Evolutionary conservation across 306 rosid genomes (phyloP).

Genomic region (Adenanthera pavonina): DNA sequence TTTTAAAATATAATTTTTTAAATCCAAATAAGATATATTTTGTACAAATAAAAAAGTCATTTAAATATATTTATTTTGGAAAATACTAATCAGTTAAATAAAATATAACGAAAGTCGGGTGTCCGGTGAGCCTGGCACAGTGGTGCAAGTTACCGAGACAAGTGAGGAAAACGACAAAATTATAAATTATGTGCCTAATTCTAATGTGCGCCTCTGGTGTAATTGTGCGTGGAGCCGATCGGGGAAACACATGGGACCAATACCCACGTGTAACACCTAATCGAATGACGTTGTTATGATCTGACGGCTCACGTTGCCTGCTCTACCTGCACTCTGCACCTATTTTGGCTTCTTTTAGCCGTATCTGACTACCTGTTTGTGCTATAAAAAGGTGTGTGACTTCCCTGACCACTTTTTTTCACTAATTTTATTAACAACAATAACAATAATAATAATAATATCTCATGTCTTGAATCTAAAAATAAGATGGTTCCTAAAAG

Average conservation of each 20-base stretch:
- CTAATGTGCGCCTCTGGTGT: constrained; percentile 45
- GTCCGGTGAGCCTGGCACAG: constrained; percentile 37
- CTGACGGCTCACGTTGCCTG: constrained; percentile 41
- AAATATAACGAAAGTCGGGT: neutral
- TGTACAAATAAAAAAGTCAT: too few relatives aligned
- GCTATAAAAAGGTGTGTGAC: neutral
- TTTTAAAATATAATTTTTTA: too few relatives aligned
- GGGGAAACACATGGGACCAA: constrained; percentile 43
- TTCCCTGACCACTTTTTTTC: too few relatives aligned
- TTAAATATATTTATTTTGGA: too few relatives aligned
- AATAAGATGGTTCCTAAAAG: neutral
- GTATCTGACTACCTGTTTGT: neutral
- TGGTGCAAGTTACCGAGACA: constrained; percentile 49
- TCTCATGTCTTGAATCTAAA: neutral
- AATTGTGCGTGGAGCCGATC: neutral
- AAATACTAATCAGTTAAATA: too few relatives aligned
- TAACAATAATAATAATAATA: too few relatives aligned
- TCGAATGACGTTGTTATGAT: constrained; percentile 27
- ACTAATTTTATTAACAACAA: too few relatives aligned
- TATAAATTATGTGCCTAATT: neutral
- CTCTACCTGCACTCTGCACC: constrained; percentile 26
- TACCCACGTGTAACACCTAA: constrained; percentile 40
- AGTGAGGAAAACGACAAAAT: constrained; percentile 38
- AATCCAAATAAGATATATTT: too few relatives aligned
- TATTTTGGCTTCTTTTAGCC: constrained; percentile 15